phyloP scores from a whole-genome alignment of 108 stramenopile genomes.

The Tribonema minus region DNA sequence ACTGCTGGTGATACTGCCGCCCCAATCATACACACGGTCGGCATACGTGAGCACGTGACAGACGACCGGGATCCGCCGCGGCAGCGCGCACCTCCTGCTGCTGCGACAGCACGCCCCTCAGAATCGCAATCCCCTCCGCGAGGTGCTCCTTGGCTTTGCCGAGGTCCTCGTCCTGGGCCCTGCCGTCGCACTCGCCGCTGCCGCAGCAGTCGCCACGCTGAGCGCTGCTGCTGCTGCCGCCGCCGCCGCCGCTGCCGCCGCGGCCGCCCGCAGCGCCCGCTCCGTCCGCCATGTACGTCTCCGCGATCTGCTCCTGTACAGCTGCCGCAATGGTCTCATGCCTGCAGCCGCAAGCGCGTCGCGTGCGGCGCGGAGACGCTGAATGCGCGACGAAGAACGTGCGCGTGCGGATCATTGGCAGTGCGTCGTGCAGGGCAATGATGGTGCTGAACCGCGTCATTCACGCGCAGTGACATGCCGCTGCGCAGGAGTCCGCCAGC shows the following conservation, averaged over 20 bases:
- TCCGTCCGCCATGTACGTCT: conserved; percentile 23
- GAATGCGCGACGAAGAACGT: no score
- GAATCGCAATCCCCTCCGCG: conserved; percentile 25
- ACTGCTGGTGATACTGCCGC: background rate
- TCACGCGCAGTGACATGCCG: no score
- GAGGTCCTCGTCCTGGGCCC: conserved; percentile 4
- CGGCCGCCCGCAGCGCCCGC: background rate
- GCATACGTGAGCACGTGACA: no score
- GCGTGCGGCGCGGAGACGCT: no score
- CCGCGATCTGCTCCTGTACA: conserved; percentile 47
- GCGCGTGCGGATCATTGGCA: no score
- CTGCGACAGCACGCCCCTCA: conserved; percentile 10
- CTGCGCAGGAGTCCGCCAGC: no score
- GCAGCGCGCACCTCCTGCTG: conserved; percentile 4
- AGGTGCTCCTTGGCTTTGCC: conserved; percentile 36
- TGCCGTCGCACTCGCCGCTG: conserved; percentile 3
- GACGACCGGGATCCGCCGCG: no score
- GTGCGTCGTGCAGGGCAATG: no score
- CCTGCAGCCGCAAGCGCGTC: no score
- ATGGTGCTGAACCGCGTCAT: no score
- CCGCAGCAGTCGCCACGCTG: background rate
- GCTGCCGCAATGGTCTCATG: conserved; percentile 49
- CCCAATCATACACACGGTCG: background rate
- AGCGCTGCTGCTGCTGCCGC: background rate
- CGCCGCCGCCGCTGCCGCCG: background rate